Conservation (phyloP, 331 rosid species). For the Dryas integrifolia region DNA sequence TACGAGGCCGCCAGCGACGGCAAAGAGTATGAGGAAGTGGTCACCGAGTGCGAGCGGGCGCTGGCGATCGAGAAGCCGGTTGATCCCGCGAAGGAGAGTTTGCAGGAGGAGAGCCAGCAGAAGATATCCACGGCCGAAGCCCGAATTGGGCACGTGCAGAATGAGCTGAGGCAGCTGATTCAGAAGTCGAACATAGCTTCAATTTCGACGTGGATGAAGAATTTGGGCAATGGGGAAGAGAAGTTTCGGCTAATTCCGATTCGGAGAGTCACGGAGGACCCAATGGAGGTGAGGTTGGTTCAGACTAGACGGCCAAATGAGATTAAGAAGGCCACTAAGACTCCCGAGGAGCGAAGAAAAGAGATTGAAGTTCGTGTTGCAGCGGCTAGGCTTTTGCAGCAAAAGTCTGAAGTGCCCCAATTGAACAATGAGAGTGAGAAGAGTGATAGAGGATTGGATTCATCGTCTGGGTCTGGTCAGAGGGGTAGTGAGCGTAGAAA, state of each 20-base stretch:
- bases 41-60: conserved; percentile 79
- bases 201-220: conserved; percentile 81
- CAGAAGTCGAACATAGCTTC: conserved; percentile 81
- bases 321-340: conserved; percentile 87
- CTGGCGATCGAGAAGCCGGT: conserved; percentile 58
- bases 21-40: conserved; percentile 76
- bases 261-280: conserved; percentile 69
- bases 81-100: conserved; percentile 81
- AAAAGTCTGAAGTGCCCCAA: conserved; percentile 59
- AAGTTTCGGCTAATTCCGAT: conserved; percentile 75
- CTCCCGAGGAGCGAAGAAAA: conserved; percentile 77
- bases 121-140: conserved; percentile 43
- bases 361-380: conserved; percentile 90
- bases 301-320: conserved; percentile 83
- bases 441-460: conserved; percentile 55
- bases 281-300: conserved; percentile 75
- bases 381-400: conserved; percentile 84
- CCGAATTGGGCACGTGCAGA: conserved; percentile 59
- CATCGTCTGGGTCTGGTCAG: conserved; percentile 52
- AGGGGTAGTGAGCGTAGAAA: conserved; percentile 65
- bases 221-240: conserved; percentile 76
- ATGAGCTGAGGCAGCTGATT: conserved; percentile 71
- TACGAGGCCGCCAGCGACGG: conserved; percentile 77
- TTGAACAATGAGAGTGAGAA: conserved; percentile 48
- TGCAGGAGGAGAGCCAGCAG: conserved; percentile 81